phyloP scores from a whole-genome alignment of 768 basidiomycete species.

The Lactifluus hygrophoroides region DNA sequence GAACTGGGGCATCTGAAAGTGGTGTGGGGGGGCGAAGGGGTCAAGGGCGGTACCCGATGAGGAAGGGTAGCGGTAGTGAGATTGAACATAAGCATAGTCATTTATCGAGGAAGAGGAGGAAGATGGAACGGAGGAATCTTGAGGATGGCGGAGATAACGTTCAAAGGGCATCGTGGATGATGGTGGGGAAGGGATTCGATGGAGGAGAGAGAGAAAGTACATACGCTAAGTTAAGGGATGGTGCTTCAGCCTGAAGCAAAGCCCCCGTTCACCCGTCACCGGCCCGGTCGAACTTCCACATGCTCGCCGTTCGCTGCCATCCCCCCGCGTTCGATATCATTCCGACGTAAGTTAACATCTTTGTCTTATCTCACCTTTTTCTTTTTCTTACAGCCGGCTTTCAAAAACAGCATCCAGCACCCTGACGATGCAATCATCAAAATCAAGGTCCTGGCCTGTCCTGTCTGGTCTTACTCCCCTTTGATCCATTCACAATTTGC shows the following conservation, averaged over 20 bases:
- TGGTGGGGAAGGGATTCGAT: background rate
- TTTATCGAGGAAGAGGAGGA: slow-evolving; percentile 6
- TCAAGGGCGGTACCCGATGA: slow-evolving; percentile 5
- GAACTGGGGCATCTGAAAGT: slow-evolving; percentile 59
- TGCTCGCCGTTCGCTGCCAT: slow-evolving; percentile 37
- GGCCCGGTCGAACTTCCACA: slow-evolving; percentile 30
- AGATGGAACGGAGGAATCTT: slow-evolving; percentile 2
- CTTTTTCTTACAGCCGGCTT: background rate
- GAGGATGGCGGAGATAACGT: slow-evolving; percentile 13
- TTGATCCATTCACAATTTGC: background rate
- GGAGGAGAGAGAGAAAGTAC: background rate
- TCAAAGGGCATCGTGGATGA: slow-evolving; percentile 18
- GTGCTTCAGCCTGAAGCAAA: too few relatives aligned
- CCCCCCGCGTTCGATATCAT: slow-evolving; percentile 62
- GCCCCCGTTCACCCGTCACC: too few relatives aligned
- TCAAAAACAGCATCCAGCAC: slow-evolving; percentile 48
- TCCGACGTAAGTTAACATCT: slow-evolving; percentile 41
- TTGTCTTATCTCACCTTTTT: background rate
- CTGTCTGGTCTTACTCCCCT: background rate
- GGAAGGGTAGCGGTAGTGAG: slow-evolving; percentile 3
- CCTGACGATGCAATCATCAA: slow-evolving; percentile 75
- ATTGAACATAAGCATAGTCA: slow-evolving; percentile 9
- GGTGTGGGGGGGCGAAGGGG: slow-evolving; percentile 11
- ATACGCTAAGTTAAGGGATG: too few relatives aligned
- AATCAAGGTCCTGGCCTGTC: slow-evolving; percentile 41